These are phyloP conservation scores for Leccinum aurantiacum DNA, from an alignment of 768 basidiomycete genomes.

Conservation along the genomic window DNA sequence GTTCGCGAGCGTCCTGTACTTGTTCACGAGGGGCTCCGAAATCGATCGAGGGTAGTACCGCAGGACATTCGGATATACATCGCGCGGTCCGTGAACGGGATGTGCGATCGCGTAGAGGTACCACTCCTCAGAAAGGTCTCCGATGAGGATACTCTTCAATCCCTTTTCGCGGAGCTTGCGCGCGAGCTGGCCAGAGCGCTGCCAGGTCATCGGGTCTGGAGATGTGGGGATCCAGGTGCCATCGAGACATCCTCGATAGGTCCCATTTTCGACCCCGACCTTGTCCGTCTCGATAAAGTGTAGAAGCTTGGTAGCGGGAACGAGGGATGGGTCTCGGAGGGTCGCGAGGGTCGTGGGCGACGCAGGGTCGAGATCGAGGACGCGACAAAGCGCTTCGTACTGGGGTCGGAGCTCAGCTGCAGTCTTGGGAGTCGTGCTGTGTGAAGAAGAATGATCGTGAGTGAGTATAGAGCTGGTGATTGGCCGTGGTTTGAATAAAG, in stretches of 20 bases:
- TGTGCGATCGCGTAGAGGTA: conserved; percentile 74
- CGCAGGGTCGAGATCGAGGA: conserved; percentile 54
- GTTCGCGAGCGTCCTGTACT: conserved; percentile 43
- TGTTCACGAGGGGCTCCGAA: conserved; percentile 43
- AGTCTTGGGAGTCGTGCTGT: conserved; percentile 58
- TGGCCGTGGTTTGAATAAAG: background rate
- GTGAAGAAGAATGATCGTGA: background rate
- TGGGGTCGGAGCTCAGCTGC: conserved; percentile 57
- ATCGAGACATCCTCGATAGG: conserved; percentile 68
- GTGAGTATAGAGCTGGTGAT: background rate
- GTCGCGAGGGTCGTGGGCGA: conserved; percentile 47
- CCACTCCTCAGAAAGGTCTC: conserved; percentile 75
- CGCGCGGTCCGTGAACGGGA: conserved; percentile 47
- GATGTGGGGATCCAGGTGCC: conserved; percentile 53
- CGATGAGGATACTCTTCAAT: conserved; percentile 60
- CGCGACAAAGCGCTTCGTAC: conserved; percentile 59
- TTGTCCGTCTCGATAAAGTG: conserved; percentile 57
- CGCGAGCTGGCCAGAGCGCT: conserved; percentile 60
- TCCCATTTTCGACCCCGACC: conserved; percentile 53
- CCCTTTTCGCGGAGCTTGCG: conserved; percentile 54
- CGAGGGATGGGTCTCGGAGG: conserved; percentile 48
- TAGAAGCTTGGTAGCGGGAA: conserved; percentile 52
- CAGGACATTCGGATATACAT: conserved; percentile 56
- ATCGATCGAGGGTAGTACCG: conserved; percentile 58
- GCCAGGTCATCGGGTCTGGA: conserved; percentile 67